Evolutionary conservation across 345 rosid genomes (phyloP).

Genomic region (Stellera chamaejasme): DNA sequence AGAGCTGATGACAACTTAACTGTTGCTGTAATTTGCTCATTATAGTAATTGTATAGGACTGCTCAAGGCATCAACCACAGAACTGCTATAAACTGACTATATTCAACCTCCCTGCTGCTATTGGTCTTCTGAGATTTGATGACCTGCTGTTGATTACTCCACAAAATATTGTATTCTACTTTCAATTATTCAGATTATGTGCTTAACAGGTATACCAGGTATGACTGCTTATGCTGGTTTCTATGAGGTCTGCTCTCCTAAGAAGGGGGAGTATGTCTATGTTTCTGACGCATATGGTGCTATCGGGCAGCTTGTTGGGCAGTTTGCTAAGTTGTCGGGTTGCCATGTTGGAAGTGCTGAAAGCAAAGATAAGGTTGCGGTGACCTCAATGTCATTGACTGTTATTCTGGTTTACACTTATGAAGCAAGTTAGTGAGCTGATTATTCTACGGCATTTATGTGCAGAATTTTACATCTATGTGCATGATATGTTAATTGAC

Average conservation of each 20-base stretch:
- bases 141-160: not conserved
- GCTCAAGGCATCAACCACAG: not conserved
- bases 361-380: conserved; percentile 28
- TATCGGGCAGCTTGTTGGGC: conserved; percentile 56
- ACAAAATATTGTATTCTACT: no score
- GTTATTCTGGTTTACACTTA: not conserved
- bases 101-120: not conserved
- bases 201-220: conserved; percentile 38
- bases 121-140: not conserved
- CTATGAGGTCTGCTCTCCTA: conserved; percentile 39
- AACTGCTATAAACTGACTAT: not conserved
- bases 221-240: conserved; percentile 48
- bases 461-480: no score
- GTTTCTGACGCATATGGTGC: conserved; percentile 56
- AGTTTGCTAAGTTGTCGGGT: conserved; percentile 40
- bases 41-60: not conserved
- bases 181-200: not conserved
- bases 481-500: no score
- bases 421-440: no score
- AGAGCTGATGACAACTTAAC: no score
- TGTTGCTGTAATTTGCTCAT: no score
- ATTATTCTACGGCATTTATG: no score
- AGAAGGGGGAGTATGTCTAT: conserved; percentile 36
- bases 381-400: not conserved
- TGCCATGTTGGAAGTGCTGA: conserved; percentile 56